These are phyloP conservation scores for Polyporus arcularius DNA, from an alignment of 768 basidiomycete species.

Conservation along the genomic window DNA sequence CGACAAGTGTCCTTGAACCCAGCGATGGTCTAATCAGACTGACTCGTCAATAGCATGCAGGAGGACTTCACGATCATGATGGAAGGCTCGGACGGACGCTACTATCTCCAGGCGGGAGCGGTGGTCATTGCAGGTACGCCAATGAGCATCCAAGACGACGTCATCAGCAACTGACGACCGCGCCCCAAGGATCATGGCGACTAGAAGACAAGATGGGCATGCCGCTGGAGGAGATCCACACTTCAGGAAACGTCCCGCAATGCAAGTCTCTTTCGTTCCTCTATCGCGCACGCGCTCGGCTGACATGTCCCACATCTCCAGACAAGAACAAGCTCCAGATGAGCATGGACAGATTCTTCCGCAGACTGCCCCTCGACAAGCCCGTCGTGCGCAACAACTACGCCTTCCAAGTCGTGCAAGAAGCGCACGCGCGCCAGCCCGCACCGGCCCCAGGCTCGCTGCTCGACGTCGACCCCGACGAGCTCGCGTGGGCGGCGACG, in stretches of 20 bases:
- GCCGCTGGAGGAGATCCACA: slow-evolving; percentile 71
- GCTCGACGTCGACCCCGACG: slow-evolving; percentile 55
- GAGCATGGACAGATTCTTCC: slow-evolving; percentile 73
- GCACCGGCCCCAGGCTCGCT: slow-evolving; percentile 18
- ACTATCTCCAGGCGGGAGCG: slow-evolving; percentile 75
- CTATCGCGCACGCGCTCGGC: background rate
- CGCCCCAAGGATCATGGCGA: slow-evolving; percentile 66
- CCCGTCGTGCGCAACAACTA: slow-evolving; percentile 76
- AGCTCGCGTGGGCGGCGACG: slow-evolving; percentile 63
- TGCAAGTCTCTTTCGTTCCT: slow-evolving; percentile 44
- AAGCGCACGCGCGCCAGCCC: slow-evolving; percentile 15
- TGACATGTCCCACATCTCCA: background rate
- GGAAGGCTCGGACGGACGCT: slow-evolving; percentile 57
- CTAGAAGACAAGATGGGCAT: slow-evolving; percentile 76
- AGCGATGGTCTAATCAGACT: no score
- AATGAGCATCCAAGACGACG: background rate
- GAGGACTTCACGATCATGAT: slow-evolving; percentile 24
- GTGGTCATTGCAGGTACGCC: slow-evolving; percentile 62
- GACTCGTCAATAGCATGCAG: slow-evolving; percentile 16
- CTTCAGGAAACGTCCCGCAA: slow-evolving; percentile 68
- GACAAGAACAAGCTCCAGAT: slow-evolving; percentile 57
- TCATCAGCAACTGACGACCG: slow-evolving; percentile 3
- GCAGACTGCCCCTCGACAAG: slow-evolving; percentile 62
- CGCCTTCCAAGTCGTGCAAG: slow-evolving; percentile 43
- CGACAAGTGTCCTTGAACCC: background rate